Conservation (phyloP, 140 eudicot genomes). For the Anethum foeniculum region DNA sequence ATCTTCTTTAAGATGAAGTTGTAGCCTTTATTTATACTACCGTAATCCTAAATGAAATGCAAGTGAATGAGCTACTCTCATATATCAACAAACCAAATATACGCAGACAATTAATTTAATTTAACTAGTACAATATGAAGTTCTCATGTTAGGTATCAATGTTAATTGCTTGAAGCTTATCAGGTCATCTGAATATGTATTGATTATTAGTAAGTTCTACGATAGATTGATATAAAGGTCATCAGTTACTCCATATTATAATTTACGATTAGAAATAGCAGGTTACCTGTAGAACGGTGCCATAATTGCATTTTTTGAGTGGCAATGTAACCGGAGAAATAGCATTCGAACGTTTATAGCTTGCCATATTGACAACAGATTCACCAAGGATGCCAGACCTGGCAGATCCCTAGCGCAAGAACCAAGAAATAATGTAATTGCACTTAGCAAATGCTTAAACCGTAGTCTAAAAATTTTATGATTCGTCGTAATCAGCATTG, state of each 20-base stretch:
- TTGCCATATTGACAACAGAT: constrained; percentile 55
- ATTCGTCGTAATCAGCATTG: not conserved
- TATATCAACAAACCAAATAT: not conserved
- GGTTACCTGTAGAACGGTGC: constrained; percentile 66
- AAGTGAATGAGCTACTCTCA: not conserved
- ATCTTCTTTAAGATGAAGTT: not conserved
- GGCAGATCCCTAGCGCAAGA: constrained; percentile 64
- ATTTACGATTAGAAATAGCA: not conserved
- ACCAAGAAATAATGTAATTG: not conserved
- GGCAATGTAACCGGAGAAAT: constrained; percentile 60
- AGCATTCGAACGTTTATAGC: constrained; percentile 51
- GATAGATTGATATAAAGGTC: not conserved
- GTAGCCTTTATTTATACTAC: not conserved
- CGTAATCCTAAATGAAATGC: not conserved
- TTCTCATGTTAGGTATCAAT: not conserved
- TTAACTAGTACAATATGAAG: not conserved
- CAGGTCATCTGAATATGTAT: not conserved
- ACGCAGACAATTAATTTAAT: not conserved
- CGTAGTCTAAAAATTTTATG: not conserved
- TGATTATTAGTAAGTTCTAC: not conserved
- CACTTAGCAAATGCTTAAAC: not conserved
- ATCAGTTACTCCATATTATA: not conserved
- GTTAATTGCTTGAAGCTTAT: not conserved
- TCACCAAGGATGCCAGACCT: constrained; percentile 92
- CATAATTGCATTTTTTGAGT: constrained; percentile 72